Percentiles rank a stretch among this genome's conserved stretches.
phyloP scores from a whole-genome alignment of 305 asterid genomes.

The Rubia tinctorum region DNA sequence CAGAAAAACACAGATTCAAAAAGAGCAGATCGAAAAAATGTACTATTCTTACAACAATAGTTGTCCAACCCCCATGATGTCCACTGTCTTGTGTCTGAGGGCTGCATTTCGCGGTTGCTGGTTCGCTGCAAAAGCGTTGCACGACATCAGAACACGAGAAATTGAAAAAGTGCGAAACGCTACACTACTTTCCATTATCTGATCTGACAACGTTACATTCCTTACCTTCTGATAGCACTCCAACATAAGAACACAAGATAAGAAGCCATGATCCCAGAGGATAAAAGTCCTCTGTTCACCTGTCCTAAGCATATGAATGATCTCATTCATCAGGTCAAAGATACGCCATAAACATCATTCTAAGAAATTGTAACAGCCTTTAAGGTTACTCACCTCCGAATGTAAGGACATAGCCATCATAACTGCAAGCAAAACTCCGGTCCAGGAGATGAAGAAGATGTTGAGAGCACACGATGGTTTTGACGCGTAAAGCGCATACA shows the following conservation, averaged over 20 bases:
- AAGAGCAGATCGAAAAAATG: background rate
- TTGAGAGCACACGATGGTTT: constrained; percentile 66
- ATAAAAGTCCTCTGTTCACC: constrained; percentile 85
- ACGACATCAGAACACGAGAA: background rate
- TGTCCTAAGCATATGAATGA: constrained; percentile 34
- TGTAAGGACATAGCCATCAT: constrained; percentile 87
- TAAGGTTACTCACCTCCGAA: constrained; percentile 73
- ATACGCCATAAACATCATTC: constrained; percentile 7
- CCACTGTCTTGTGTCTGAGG: constrained; percentile 45
- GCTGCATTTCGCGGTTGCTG: constrained; percentile 75
- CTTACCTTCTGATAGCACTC: constrained; percentile 89
- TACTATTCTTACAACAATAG: constrained; percentile 58
- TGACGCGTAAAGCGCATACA: constrained; percentile 75
- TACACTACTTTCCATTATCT: background rate
- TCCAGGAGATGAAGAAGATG: constrained; percentile 94
- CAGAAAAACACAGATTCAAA: background rate
- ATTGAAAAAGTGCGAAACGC: background rate
- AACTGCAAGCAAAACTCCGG: constrained; percentile 68
- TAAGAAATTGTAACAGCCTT: background rate
- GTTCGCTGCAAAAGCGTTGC: constrained; percentile 53
- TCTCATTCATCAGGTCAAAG: constrained; percentile 3
- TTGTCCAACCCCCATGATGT: constrained; percentile 71
- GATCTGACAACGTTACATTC: background rate
- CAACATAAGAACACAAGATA: constrained; percentile 88
- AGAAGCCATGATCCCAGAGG: constrained; percentile 97